Base-by-base conservation (phyloP, 108 stramenopile genomes). In the Asterionellopsis glacialis region DNA sequence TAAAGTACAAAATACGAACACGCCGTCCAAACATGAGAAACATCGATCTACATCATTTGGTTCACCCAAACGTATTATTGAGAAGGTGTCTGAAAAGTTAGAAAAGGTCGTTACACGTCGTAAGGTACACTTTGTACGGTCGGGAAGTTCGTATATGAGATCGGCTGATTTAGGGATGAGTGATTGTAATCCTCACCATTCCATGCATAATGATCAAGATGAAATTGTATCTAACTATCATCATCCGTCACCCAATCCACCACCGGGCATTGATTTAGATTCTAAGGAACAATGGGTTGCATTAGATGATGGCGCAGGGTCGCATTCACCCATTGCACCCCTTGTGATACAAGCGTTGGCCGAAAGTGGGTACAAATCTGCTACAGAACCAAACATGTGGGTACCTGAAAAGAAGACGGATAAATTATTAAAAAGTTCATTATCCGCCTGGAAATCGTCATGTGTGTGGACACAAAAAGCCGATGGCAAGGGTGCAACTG, bases 251-350 rank as follows among this genome's bases (percentile, higher is more conserved):
- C 70, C 72, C n/a, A 64, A 65, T 24, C 84, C 87, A 42, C 84
- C 87, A 22, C 77, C 77, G 38, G 75, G 80, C 2, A 71, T 85
- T 13, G 72, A 63, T 45, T 56, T 56, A 23, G 87, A 85, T 67
- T 74, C 73, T 5, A 73, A 79, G 25, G 87, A 89, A 61, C 57
- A 68, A 42, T 89, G 87, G 87, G 65, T 89, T 19, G 84, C 82
- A 39, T 68, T 89, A 43, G 75, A 78, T 41, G 74, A 83, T 59
- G 74, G 79, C 23, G 70, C 67, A 28, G 82, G 82, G 6, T 50
- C 47, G 22, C 71, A 74, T 26, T 71, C 88, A 15, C 88, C 88
- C 0, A 76, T 90, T 44, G 84, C 84, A 10, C 69, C 76, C n/a
- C 41, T 72, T 11, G 88, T 81, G 1, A 69, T 84, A 43, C 41